phyloP scores from a whole-genome alignment of 306 rosid species.

The Ochetophila trinervis region DNA sequence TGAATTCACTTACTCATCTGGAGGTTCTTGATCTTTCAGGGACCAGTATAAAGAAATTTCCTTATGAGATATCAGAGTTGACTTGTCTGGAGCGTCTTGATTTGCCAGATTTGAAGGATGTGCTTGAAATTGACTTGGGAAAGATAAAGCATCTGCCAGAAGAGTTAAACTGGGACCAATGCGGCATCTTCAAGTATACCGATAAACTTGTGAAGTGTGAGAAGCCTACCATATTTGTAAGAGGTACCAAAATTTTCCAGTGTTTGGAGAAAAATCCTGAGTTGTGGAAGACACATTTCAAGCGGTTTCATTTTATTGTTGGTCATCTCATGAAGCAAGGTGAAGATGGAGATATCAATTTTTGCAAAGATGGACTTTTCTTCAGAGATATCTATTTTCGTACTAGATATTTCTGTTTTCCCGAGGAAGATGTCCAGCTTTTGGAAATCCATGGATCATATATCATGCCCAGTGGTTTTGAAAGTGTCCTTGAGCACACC shows the following conservation, averaged over 20 bases:
- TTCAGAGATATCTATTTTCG: conserved; percentile 8
- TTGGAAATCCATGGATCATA: conserved; percentile 19
- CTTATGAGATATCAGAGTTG: conserved; percentile 12
- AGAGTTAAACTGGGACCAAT: conserved; percentile 22
- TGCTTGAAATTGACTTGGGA: conserved; percentile 16
- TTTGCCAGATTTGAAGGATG: conserved; percentile 19
- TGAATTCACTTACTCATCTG: conserved; percentile 1
- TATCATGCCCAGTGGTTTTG: conserved; percentile 9
- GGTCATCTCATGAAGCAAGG: conserved; percentile 9
- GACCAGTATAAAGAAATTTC: conserved; percentile 18
- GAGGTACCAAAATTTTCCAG: background rate
- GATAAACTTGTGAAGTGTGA: background rate
- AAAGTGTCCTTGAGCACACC: conserved; percentile 5
- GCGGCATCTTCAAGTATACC: conserved; percentile 15
- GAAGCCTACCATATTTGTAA: conserved; percentile 21
- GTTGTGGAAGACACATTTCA: conserved; percentile 7
- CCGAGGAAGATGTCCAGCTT: background rate
- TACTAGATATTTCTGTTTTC: background rate
- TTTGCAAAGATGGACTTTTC: background rate
- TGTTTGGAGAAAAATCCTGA: conserved; percentile 18
- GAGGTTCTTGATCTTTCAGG: conserved; percentile 35
- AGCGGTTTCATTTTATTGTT: conserved; percentile 15
- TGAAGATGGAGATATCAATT: conserved; percentile 3
- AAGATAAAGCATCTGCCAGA: conserved; percentile 19
- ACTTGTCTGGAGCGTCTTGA: conserved; percentile 17